Percentiles rank a stretch among this genome's conserved stretches.
Conservation (phyloP, 2,329 filamentous ascomycete genomes). For the Cladosporium sphaerospermum region DNA sequence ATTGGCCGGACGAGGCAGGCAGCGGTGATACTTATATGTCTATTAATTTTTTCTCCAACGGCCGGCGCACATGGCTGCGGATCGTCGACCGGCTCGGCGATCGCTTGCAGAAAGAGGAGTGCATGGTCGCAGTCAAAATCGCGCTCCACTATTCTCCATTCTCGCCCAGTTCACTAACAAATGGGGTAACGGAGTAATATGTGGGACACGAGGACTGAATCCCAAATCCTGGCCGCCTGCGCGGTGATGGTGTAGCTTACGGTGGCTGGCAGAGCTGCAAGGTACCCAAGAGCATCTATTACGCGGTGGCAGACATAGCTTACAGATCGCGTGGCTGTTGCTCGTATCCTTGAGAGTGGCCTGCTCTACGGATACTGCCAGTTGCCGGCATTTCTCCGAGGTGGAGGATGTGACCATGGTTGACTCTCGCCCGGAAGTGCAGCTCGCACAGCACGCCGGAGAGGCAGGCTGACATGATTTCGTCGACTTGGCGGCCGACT, state of each 20-base stretch:
- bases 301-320: not conserved
- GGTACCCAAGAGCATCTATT: constrained; percentile 1
- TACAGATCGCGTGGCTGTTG: constrained; percentile 2
- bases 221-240: constrained; percentile 1
- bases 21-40: constrained; percentile 3
- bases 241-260: constrained; percentile 3
- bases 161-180: not conserved
- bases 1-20: not conserved
- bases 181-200: constrained; percentile 9
- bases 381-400: constrained; percentile 5
- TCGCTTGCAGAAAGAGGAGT: constrained; percentile 11
- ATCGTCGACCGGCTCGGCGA: constrained; percentile 10
- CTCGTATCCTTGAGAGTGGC: not conserved
- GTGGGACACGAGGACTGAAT: constrained; percentile 2
- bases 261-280: constrained; percentile 4
- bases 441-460: too few relatives aligned
- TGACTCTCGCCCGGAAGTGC: not conserved
- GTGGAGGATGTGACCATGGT: not conserved
- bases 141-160: constrained; percentile 9
- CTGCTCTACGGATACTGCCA: not conserved
- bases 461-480: too few relatives aligned
- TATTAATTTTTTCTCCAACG: too few relatives aligned
- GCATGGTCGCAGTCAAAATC: constrained; percentile 9
- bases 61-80: not conserved
- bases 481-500: too few relatives aligned